A percentile compares a stretch with the other conserved stretches of the same genome.
These are phyloP conservation scores for Melampsora medusae DNA, from an alignment of 1,284 basidiomycete species.

Conservation along the genomic window DNA sequence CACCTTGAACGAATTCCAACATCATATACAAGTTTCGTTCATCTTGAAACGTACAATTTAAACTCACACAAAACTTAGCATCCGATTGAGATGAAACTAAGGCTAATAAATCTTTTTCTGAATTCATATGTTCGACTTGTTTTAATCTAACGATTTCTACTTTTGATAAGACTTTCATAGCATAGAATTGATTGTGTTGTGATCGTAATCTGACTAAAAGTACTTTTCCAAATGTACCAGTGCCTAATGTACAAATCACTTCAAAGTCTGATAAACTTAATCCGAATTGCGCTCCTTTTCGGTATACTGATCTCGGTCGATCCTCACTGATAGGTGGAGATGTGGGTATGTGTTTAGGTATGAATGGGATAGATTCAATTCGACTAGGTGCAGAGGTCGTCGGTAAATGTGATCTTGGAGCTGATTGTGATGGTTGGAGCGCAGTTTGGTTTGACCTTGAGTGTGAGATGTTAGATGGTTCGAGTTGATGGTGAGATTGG, in stretches of 20 bases:
- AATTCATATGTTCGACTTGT: conserved; percentile 63
- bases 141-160: conserved; percentile 60
- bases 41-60: conserved; percentile 54
- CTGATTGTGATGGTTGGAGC: neutral
- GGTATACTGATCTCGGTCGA: conserved; percentile 3
- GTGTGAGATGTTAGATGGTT: neutral
- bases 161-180: conserved; percentile 60
- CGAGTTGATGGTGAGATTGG: neutral
- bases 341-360: neutral
- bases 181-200: conserved; percentile 10
- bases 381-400: neutral
- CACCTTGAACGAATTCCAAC: conserved; percentile 60
- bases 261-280: conserved; percentile 12
- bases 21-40: conserved; percentile 61
- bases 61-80: conserved; percentile 7
- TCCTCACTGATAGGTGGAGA: neutral
- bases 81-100: neutral
- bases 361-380: too few relatives aligned
- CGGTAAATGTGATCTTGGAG: neutral
- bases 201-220: neutral
- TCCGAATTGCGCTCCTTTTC: conserved; percentile 1
- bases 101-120: conserved; percentile 59
- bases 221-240: conserved; percentile 37
- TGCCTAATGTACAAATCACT: conserved; percentile 19
- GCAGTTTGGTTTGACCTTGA: neutral